A percentile compares a stretch with the other conserved stretches of the same genome.
phyloP scores from a whole-genome alignment of 164 flowering plant genomes.

The Liquidambar formosana region DNA sequence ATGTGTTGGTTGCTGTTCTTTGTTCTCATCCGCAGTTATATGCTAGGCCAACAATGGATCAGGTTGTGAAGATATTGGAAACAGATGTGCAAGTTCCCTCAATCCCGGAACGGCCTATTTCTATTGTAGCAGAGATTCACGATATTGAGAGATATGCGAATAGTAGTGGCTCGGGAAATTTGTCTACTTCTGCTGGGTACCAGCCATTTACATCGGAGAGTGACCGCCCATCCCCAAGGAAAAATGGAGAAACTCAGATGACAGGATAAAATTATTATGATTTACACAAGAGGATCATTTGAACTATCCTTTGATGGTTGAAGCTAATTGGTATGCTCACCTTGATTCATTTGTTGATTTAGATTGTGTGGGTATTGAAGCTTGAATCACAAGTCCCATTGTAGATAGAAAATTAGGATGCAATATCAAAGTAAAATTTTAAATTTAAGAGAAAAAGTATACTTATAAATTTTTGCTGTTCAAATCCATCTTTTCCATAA shows the following conservation, averaged over 20 bases:
- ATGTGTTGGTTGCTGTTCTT: slow-evolving; percentile 65
- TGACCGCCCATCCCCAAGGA: background rate
- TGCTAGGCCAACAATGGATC: slow-evolving; percentile 92
- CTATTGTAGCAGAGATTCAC: slow-evolving; percentile 49
- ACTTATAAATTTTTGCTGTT: background rate
- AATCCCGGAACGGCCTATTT: slow-evolving; percentile 70
- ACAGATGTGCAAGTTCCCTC: slow-evolving; percentile 60
- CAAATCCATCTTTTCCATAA: background rate
- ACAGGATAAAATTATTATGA: background rate
- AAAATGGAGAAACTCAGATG: background rate
- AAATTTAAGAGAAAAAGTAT: background rate
- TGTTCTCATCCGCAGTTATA: slow-evolving; percentile 79
- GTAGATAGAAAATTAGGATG: slow-evolving; percentile 7
- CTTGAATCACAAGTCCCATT: background rate
- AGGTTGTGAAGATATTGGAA: slow-evolving; percentile 82
- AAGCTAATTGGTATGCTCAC: slow-evolving; percentile 7
- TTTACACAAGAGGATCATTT: background rate
- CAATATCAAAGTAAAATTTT: slow-evolving; percentile 2
- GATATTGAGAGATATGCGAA: slow-evolving; percentile 69
- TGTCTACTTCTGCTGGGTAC: slow-evolving; percentile 58
- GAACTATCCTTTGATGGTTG: background rate
- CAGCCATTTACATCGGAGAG: slow-evolving; percentile 33
- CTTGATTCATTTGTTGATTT: slow-evolving; percentile 13
- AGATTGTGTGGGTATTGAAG: slow-evolving; percentile 4
- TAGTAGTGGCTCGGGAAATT: slow-evolving; percentile 56